Evolutionary conservation across 2,329 filamentous ascomycete species (phyloP), one percentile per base, ranked within the genome.

Genomic region (Cladophialophora chaetospira): DNA sequence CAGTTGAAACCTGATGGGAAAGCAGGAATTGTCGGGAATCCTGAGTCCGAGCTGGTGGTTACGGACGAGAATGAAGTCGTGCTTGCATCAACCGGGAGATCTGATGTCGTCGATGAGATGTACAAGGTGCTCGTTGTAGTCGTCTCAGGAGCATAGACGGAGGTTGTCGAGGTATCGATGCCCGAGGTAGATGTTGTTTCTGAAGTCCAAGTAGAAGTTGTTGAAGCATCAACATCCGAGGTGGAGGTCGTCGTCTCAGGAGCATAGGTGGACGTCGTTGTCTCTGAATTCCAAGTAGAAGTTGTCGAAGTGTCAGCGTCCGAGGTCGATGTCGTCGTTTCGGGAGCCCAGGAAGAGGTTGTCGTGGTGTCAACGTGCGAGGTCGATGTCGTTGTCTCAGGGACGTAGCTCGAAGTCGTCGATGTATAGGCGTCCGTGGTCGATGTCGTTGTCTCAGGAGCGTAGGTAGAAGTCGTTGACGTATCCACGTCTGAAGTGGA

Each of bases 211-310:
- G 15, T 40, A 40, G 36, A 40, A 11, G 8, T 40, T 15, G 15
- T 40, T 21, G 36, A 21, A 17, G 36, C 36, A 21, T 40, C 36
- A 40, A 40, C 5, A 21, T 19, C 23, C 36, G 13, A 19, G 9
- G 36, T 40, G 9, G 36, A 40, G 8, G 23, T 15, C 13, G 36
- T 40, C n/a, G n/a, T n/a, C n/a, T n/a, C n/a, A n/a, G n/a, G n/a
- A n/a, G n/a, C n/a, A n/a, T n/a, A n/a, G 36, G 9, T 45, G 25
- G 42, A 45, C n/a, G 42, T 26, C 19, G 42, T 29, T n/a, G 42
- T 45, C 42, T 45, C 42, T 23, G 21, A 45, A 28, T 45, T 45
- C 42, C 42, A 19, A 45, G 25, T 23, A 25, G 19, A 28, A 45
- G 23, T 45, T 45, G 42, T 23, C 19, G 21, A 23, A 17, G 25